Evolutionary conservation across 495 filamentous ascomycete genomes (phyloP), one percentile per base, ranked within the genome.

Genomic region (Sporormia fimetaria): DNA sequence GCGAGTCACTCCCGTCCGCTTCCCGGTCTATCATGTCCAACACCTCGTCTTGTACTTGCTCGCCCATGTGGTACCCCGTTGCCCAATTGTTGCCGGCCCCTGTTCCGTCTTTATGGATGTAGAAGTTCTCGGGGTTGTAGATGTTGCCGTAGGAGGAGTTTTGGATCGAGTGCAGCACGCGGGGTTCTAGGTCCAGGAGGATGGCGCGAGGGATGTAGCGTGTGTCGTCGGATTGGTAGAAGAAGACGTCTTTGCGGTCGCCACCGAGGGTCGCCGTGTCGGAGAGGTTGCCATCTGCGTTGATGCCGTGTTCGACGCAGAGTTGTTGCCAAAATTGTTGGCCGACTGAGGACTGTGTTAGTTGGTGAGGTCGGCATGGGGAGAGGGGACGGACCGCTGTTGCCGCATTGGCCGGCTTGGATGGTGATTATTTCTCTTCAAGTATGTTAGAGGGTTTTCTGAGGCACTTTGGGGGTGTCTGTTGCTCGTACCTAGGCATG

Each of bases 11-110:
- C 15, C 90, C 90, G 62, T 98, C 90, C 12, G 90, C 90, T 61
- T 98, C 90, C 40, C 90, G 81, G 61, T 98, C 92, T 52, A 98
- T 95, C 87, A 98, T 98, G 60, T 98, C 90, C 69, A 96, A 83
- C 39, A 98, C 83, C 59, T 96, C 90, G 57, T 98, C 90, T 49
- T 94, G 83, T 14, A 98, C 86, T 21, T 67, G 67, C 58, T 94
- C 87, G 45, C 87, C 90, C n/a, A 80, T 80, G 29, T 85, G 74
- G 64, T 96, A 96, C 12, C 90, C 90, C 49, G 87, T 79, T 42
- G 83, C 90, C 90, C 90, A 98, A 60, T 95, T 96, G 60, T 98
- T 98, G 40, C 86, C 90, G 4, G 92, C 90, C 21, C 90, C 90
- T 29, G 80, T 76, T 32, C 92, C 90, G 58, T 83, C 80, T 59